Evolutionary conservation across 2,329 filamentous ascomycete species (phyloP), one percentile per base, ranked within the genome.

Genomic region (Paraphaeosphaeria minitans): DNA sequence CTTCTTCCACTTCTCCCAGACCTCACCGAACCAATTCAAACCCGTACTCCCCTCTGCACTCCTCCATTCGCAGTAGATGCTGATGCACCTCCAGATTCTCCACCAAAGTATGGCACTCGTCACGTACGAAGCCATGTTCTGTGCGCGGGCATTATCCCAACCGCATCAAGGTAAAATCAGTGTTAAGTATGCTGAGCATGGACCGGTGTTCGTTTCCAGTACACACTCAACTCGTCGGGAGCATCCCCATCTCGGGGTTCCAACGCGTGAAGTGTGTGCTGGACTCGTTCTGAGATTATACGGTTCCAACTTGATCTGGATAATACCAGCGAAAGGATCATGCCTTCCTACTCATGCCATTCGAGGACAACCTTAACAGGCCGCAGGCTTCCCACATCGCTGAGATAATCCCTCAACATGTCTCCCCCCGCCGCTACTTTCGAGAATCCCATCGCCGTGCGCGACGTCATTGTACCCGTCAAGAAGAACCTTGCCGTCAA

Each of bases 301-400:
- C 91, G 91, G 92, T 89, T 83, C 83, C 82, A 92, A 94, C 91
- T 94, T 94, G 91, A 94, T 93, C 91, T 92, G 90, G 92, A 93
- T 94, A 94, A 95, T 95, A 92, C 92, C 90, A 93, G 93, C 93
- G 93, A 93, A 95, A 96, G 93, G 90, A 96, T 95, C 92, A 96
- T 96, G 92, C 91, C 85, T 85, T 85, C 82, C 81, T 80, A 77
- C 71, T 75, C 75, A 69, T 72, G 54, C 50, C 35, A 8, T 1
- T 39, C 10, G 33, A 60, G 68, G 68, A 35, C 64, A 69, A 29
- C 48, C 69, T 72, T 75, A 71, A 76, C 72, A 58, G 52, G 39
- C 67, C 19, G 35, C 59, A 76, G 74, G 65, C 67, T 70, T 72
- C 68, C 64, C 42, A 9, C 60, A 56, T 66, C 64, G 63, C 65